Conservation (phyloP, 1,284 basidiomycete genomes). For the Puccinia polysora region DNA sequence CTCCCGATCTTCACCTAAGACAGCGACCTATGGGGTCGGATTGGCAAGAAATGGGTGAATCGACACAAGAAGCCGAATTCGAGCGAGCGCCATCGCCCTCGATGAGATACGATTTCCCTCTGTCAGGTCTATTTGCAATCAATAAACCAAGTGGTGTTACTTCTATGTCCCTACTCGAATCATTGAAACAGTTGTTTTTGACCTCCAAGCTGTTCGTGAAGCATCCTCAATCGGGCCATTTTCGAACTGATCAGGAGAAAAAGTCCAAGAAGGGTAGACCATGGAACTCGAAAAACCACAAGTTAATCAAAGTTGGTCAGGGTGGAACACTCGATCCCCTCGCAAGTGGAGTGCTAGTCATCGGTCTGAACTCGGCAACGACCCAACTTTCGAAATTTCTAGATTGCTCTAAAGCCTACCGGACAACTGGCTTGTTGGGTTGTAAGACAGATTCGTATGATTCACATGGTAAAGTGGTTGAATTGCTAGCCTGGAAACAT, state of each 20-base stretch:
- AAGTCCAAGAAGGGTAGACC: slow-evolving; percentile 46
- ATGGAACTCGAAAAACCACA: slow-evolving; percentile 42
- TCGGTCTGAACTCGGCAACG: slow-evolving; percentile 85
- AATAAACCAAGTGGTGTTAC: slow-evolving; percentile 80
- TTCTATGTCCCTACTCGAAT: slow-evolving; percentile 85
- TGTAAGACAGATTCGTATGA: slow-evolving; percentile 95
- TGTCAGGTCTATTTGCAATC: slow-evolving; percentile 76
- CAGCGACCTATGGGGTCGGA: no score
- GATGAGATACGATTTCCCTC: slow-evolving; percentile 54
- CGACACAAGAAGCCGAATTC: neutral
- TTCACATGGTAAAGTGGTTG: slow-evolving; percentile 71
- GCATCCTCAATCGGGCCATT: slow-evolving; percentile 3
- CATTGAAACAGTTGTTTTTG: slow-evolving; percentile 72
- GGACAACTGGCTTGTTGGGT: slow-evolving; percentile 82
- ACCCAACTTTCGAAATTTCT: slow-evolving; percentile 81
- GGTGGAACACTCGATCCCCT: slow-evolving; percentile 94
- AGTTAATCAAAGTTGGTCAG: slow-evolving; percentile 72
- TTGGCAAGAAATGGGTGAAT: slow-evolving; percentile 17
- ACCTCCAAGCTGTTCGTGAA: slow-evolving; percentile 72
- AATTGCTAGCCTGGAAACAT: slow-evolving; percentile 73
- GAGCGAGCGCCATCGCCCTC: neutral
- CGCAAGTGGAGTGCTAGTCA: slow-evolving; percentile 87
- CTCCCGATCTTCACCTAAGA: no score
- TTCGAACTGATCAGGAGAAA: slow-evolving; percentile 31
- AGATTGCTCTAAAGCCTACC: slow-evolving; percentile 92